Base-by-base conservation (phyloP, 208 protist genomes). In the Spongospora subterranea region DNA sequence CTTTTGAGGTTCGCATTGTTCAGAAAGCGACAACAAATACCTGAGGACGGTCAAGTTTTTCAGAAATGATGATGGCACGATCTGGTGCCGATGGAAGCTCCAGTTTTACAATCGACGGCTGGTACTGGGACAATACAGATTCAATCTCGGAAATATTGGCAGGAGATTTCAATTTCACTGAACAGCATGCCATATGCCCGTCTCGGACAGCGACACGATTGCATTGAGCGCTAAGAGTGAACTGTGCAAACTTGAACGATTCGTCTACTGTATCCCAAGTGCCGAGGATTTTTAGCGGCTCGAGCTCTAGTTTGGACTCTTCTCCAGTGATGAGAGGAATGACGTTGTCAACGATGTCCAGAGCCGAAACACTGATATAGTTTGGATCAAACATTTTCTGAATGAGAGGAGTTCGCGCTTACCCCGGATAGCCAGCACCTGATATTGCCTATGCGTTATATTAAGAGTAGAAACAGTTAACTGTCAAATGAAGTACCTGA, bases 331-430 rank as follows among this genome's bases (percentile, higher is more conserved):
- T 95, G 89, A 93, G 94, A n/a, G 94, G 94, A 20, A 95, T 92
- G n/a, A 95, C 94, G 71, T 95, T 95, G 77, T 94, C 94, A 53
- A 93, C 0, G 43, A 95, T 95, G 88, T 95, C 94, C 65, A 95
- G 35, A 11, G 92, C 92, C 6, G 92, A 35, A 0, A 94, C 93
- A 54, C 93, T 60, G 50, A 60, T 29, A 60, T 24, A 60, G 24
- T n/a, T n/a, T n/a, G n/a, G 13, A 60, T 24, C 24, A 60, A 60
- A 92, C 17, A 92, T 92, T 32, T 39, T 38, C 38, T n/a, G 64
- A 29, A 91, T 0, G 82, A 64, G 60, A 91, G 39, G 11, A 38
- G 13, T 32, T 6, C 41, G 82, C 11, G 1, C 35, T 1, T 13
- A 91, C 32, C n/a, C 45, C 20, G 89, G 41, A 40, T 88, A 89